Conservation (phyloP, 106 monocot species). For the Acorus gramineus region DNA sequence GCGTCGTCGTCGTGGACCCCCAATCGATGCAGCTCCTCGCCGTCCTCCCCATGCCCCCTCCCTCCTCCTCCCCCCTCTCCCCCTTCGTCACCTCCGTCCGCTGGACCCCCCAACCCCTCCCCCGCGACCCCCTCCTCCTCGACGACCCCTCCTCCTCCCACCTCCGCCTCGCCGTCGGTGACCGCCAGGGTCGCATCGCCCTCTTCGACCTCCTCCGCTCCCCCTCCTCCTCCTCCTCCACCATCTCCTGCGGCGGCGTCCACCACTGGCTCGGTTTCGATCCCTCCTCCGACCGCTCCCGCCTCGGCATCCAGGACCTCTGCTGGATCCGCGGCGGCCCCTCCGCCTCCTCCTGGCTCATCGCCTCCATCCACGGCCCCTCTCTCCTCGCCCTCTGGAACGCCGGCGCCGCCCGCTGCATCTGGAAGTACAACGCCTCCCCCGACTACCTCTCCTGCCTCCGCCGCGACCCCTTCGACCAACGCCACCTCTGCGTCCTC, state of each 20-base stretch:
- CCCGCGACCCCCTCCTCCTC: slow-evolving; percentile 71
- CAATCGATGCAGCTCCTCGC: slow-evolving; percentile 73
- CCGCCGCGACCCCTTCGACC: slow-evolving; percentile 91
- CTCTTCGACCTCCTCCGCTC: slow-evolving; percentile 61
- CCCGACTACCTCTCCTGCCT: slow-evolving; percentile 80
- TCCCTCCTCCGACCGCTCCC: slow-evolving; percentile 7
- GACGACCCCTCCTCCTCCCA: slow-evolving; percentile 55
- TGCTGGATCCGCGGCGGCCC: slow-evolving; percentile 71
- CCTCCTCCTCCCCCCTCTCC: slow-evolving; percentile 7
- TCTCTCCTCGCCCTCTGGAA: slow-evolving; percentile 75
- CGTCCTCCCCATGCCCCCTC: slow-evolving; percentile 75
- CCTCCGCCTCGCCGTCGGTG: slow-evolving; percentile 31
- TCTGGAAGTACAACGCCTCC: slow-evolving; percentile 89
- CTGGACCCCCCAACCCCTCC: slow-evolving; percentile 20
- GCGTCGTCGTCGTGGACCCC: slow-evolving; percentile 61
- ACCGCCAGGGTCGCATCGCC: slow-evolving; percentile 22
- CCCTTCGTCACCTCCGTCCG: slow-evolving; percentile 7
- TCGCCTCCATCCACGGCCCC: slow-evolving; percentile 68
- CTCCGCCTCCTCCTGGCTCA: slow-evolving; percentile 33
- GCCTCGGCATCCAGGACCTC: slow-evolving; percentile 81
- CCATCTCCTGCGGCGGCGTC: slow-evolving; percentile 67
- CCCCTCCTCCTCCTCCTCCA: slow-evolving; percentile 71
- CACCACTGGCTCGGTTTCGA: slow-evolving; percentile 68
- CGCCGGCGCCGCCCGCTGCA: slow-evolving; percentile 42
- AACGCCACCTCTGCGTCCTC: slow-evolving; percentile 58